These are phyloP conservation scores for Kurtzmaniella cleridarum DNA, from an alignment of 805 yeast species.

Conservation along the genomic window DNA sequence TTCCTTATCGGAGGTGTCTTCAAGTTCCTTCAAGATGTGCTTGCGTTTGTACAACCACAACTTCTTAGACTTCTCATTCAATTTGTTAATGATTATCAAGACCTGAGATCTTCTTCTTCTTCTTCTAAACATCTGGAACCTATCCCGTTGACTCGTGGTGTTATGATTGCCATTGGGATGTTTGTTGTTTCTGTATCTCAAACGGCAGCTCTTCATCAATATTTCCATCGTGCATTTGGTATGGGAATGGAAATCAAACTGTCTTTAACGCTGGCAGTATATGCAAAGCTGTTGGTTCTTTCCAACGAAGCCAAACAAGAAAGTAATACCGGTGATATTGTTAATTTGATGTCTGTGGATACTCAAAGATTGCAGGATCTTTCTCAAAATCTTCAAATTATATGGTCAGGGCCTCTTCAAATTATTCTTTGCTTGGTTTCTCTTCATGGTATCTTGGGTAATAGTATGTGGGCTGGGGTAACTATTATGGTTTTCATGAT, in stretches of 20 bases:
- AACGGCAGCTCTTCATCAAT: conserved; percentile 72
- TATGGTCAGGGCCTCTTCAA: conserved; percentile 95
- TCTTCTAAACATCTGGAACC: conserved; percentile 15
- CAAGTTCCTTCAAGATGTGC: conserved; percentile 68
- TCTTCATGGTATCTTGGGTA: conserved; percentile 68
- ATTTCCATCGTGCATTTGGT: conserved; percentile 69
- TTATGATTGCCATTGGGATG: conserved; percentile 72
- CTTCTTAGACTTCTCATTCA: conserved; percentile 24
- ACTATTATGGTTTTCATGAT: conserved; percentile 69
- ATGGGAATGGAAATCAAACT: conserved; percentile 74
- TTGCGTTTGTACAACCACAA: conserved; percentile 45
- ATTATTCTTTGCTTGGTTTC: conserved; percentile 69
- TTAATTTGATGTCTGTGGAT: conserved; percentile 91
- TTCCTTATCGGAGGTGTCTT: conserved; percentile 66
- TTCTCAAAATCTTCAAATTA: conserved; percentile 67
- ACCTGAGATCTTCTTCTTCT: conserved; percentile 10
- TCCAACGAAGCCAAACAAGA: conserved; percentile 68
- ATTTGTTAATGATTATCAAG: conserved; percentile 33
- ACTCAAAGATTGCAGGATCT: conserved; percentile 83
- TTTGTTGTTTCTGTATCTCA: conserved; percentile 71
- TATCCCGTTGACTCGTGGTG: conserved; percentile 66
- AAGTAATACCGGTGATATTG: conserved; percentile 87
- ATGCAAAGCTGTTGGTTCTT: conserved; percentile 60
- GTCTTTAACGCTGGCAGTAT: conserved; percentile 60
- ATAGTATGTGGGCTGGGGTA: conserved; percentile 97